These are phyloP conservation scores for Isochrysis galbana DNA, from an alignment of 78 protist genomes.

Conservation along the genomic window DNA sequence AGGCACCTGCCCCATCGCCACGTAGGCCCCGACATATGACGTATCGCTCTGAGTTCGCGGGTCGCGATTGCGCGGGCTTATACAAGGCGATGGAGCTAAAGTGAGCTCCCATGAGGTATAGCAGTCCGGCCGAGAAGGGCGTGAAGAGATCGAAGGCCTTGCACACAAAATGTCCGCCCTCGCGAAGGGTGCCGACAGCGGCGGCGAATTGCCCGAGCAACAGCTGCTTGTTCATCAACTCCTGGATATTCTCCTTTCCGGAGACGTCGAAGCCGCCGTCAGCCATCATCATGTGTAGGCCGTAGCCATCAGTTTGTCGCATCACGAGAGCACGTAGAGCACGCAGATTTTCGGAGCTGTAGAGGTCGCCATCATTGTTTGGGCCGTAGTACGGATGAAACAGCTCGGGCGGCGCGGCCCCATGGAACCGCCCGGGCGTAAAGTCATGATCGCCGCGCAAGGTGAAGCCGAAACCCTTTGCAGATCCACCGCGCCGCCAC, in stretches of 20 bases:
- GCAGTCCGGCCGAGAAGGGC: background rate
- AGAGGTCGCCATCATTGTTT: conserved; percentile 60
- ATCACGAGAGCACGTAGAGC: conserved; percentile 29
- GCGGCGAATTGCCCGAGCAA: background rate
- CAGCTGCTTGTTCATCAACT: background rate
- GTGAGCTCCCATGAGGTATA: background rate
- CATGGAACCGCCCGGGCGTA: conserved; percentile 52
- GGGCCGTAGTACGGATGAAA: conserved; percentile 72
- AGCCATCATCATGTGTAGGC: conserved; percentile 10
- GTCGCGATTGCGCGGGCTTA: conserved; percentile 26
- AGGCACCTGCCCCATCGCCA: too few relatives aligned
- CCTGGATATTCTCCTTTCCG: conserved; percentile 22
- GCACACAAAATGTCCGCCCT: conserved; percentile 25
- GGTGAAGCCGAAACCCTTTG: conserved; percentile 69
- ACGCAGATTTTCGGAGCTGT: conserved; percentile 58
- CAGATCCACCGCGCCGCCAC: conserved; percentile 49
- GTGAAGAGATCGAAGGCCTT: conserved; percentile 36
- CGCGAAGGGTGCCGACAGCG: background rate
- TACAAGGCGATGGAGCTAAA: background rate
- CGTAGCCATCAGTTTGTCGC: background rate
- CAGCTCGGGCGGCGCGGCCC: conserved; percentile 55
- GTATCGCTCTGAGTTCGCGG: conserved; percentile 33
- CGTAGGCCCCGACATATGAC: too few relatives aligned
- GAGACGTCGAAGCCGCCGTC: conserved; percentile 39
- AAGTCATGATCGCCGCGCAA: conserved; percentile 71